phyloP scores from a whole-genome alignment of 2,329 filamentous ascomycete genomes.

The Sporothrix luriei region DNA sequence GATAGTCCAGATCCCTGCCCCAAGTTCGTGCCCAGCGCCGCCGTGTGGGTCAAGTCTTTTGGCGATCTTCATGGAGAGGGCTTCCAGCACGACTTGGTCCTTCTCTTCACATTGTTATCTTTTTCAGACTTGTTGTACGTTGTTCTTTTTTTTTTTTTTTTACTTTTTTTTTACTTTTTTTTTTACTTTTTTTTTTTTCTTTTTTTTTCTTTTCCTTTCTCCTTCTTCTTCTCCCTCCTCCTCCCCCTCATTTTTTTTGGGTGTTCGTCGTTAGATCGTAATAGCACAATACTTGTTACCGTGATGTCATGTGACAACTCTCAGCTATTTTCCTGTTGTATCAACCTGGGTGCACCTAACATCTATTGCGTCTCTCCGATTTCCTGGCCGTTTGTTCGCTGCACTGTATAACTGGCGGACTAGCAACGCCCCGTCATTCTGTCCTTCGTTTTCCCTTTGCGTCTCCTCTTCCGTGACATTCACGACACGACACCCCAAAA shows the following conservation, averaged over 20 bases:
- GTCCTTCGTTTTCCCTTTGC: neutral
- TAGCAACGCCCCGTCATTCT: neutral
- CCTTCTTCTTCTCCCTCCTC: no score
- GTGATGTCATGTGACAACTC: conserved; percentile 1
- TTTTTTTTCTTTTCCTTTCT: neutral
- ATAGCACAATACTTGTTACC: no score
- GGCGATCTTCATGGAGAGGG: neutral
- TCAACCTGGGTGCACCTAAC: no score
- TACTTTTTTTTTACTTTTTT: no score
- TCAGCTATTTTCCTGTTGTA: neutral
- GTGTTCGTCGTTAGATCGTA: neutral
- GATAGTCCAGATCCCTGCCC: neutral
- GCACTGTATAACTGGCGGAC: neutral
- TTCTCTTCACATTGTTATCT: no score
- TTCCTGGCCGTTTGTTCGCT: conserved; percentile 8
- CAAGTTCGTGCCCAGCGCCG: neutral
- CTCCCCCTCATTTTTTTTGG: no score
- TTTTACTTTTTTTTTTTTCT: neutral
- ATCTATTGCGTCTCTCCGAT: neutral
- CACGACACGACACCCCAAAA: neutral
- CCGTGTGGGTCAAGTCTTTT: neutral
- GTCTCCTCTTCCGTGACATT: neutral
- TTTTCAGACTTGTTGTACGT: neutral
- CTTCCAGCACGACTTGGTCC: no score
- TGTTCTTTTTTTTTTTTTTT: neutral